A percentile compares a stretch with the other conserved stretches of the same genome.
phyloP scores from a whole-genome alignment of 2,329 filamentous ascomycete species.

The Colletotrichum tofieldiae region DNA sequence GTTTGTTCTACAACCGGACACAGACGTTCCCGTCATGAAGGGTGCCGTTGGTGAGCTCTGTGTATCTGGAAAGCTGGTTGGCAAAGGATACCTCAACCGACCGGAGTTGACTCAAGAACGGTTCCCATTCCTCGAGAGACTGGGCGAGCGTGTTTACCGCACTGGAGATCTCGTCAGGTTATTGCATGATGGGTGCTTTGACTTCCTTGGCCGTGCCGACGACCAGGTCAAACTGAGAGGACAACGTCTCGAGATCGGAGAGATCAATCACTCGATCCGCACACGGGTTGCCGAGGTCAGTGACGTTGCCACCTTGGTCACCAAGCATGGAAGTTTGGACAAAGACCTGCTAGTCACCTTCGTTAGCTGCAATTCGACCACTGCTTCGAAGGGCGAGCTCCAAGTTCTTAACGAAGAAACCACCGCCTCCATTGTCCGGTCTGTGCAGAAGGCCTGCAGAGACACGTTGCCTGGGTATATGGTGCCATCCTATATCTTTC shows the following conservation, averaged over 20 bases:
- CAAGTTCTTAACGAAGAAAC: slow-evolving; percentile 44
- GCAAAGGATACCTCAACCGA: slow-evolving; percentile 89
- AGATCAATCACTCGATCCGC: slow-evolving; percentile 89
- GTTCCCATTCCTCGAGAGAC: slow-evolving; percentile 77
- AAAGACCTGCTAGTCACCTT: slow-evolving; percentile 90
- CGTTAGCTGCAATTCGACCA: slow-evolving; percentile 59
- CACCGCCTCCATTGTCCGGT: slow-evolving; percentile 47
- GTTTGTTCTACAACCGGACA: slow-evolving; percentile 81
- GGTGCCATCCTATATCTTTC: slow-evolving; percentile 89
- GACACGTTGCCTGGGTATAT: slow-evolving; percentile 85
- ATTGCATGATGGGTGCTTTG: slow-evolving; percentile 84
- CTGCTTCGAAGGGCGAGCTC: slow-evolving; percentile 35
- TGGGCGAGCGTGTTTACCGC: slow-evolving; percentile 80
- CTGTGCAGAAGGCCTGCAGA: slow-evolving; percentile 69
- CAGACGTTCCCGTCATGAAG: slow-evolving; percentile 79
- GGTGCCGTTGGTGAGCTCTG: slow-evolving; percentile 92
- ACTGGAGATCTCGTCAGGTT: slow-evolving; percentile 92
- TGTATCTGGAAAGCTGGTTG: slow-evolving; percentile 88
- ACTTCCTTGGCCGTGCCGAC: slow-evolving; percentile 90
- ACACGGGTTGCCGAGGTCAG: slow-evolving; percentile 69
- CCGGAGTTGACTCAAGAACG: slow-evolving; percentile 82
- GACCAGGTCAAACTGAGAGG: slow-evolving; percentile 94
- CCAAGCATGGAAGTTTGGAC: slow-evolving; percentile 78
- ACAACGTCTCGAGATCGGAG: slow-evolving; percentile 89
- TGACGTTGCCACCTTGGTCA: slow-evolving; percentile 84